These are phyloP conservation scores for Chlorophyllum brunneum DNA, from an alignment of 768 basidiomycete genomes.

Conservation along the genomic window DNA sequence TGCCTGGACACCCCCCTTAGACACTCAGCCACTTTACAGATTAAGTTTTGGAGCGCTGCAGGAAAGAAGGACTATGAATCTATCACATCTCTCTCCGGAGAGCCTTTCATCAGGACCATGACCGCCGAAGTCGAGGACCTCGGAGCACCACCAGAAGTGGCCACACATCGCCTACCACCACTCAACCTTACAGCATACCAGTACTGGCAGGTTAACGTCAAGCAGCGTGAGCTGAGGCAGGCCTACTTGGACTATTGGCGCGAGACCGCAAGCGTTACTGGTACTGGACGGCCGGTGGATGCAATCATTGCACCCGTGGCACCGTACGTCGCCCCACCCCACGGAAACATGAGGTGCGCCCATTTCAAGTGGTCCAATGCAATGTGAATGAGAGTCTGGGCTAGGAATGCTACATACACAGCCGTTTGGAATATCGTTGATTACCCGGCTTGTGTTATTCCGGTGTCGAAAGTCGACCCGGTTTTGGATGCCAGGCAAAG, in stretches of 20 bases:
- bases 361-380: background rate
- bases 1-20: background rate
- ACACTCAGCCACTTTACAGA: constrained; percentile 26
- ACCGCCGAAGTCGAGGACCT: constrained; percentile 22
- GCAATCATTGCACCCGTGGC: constrained; percentile 67
- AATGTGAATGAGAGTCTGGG: constrained; percentile 5
- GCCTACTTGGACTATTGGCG: constrained; percentile 65
- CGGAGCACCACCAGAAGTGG: constrained; percentile 7
- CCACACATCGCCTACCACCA: constrained; percentile 23
- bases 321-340: constrained; percentile 58
- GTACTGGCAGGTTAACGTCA: constrained; percentile 65
- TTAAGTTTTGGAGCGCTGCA: constrained; percentile 43
- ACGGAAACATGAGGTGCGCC: constrained; percentile 51
- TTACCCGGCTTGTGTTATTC: constrained; percentile 57
- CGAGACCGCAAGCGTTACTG: constrained; percentile 43
- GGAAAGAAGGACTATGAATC: constrained; percentile 42
- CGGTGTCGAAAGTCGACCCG: constrained; percentile 59
- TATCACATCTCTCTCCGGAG: constrained; percentile 37
- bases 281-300: constrained; percentile 72
- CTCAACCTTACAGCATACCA: constrained; percentile 46
- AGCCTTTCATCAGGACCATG: constrained; percentile 55
- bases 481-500: constrained; percentile 43
- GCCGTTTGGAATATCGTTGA: constrained; percentile 68
- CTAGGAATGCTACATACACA: constrained; percentile 51
- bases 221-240: constrained; percentile 44